Percentiles rank a stretch among this genome's conserved stretches.
Conservation (phyloP, 2,329 filamentous ascomycete genomes). For the Dactylonectria macrodidyma region DNA sequence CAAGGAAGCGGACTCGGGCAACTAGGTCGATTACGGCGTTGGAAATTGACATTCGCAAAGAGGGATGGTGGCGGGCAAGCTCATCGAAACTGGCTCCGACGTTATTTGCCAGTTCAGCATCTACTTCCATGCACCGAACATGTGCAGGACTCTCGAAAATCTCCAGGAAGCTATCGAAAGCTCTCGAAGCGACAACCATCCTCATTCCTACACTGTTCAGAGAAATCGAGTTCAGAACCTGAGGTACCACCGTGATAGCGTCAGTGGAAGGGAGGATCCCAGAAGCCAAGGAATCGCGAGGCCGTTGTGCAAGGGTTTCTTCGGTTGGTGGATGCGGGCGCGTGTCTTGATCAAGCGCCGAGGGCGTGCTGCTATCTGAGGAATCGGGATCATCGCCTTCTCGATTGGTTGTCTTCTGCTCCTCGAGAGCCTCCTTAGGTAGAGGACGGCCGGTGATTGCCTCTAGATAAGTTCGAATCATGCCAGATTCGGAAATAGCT, state of each 20-base stretch:
- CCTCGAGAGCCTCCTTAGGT: slow-evolving; percentile 49
- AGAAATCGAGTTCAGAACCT: slow-evolving; percentile 93
- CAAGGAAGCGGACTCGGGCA: slow-evolving; percentile 82
- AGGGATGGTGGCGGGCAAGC: slow-evolving; percentile 92
- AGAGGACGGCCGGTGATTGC: slow-evolving; percentile 76
- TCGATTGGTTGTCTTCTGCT: slow-evolving; percentile 49
- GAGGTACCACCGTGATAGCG: slow-evolving; percentile 88
- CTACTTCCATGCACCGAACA: slow-evolving; percentile 85
- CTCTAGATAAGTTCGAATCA: slow-evolving; percentile 89
- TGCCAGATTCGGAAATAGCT: slow-evolving; percentile 92
- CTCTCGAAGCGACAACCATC: slow-evolving; percentile 86
- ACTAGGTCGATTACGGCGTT: slow-evolving; percentile 93
- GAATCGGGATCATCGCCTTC: slow-evolving; percentile 56
- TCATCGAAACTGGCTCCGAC: slow-evolving; percentile 94
- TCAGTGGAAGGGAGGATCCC: slow-evolving; percentile 91
- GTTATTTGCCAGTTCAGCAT: slow-evolving; percentile 77
- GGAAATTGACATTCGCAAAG: slow-evolving; percentile 83
- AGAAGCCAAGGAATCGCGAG: slow-evolving; percentile 66
- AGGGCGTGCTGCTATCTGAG: slow-evolving; percentile 57
- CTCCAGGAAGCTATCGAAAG: slow-evolving; percentile 90
- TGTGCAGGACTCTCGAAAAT: slow-evolving; percentile 96
- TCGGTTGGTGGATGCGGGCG: slow-evolving; percentile 68
- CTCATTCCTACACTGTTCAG: slow-evolving; percentile 90
- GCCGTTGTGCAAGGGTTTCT: slow-evolving; percentile 63
- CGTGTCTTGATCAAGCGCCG: slow-evolving; percentile 54